Conservation (phyloP, 2,329 filamentous ascomycete genomes). For the Endothia cerciana region DNA sequence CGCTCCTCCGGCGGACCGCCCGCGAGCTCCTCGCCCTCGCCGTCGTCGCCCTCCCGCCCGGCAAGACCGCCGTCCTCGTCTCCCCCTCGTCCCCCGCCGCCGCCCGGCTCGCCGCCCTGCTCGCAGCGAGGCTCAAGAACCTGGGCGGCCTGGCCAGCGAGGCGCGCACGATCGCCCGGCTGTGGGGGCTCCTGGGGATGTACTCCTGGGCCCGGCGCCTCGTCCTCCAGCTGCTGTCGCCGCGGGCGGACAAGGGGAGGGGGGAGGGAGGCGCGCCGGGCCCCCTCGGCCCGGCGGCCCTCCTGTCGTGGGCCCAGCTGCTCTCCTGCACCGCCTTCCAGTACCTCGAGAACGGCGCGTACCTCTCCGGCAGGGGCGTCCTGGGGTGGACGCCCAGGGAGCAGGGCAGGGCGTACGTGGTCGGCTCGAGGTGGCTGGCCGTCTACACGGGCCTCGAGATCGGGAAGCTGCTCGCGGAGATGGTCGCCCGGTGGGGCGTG, state of each 20-base stretch:
- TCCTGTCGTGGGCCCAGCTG: constrained; percentile 71
- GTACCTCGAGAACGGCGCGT: constrained; percentile 80
- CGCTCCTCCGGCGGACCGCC: constrained; percentile 56
- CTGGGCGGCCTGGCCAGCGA: constrained; percentile 71
- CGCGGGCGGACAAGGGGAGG: constrained; percentile 26
- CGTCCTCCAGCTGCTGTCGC: constrained; percentile 40
- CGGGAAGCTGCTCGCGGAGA: constrained; percentile 60
- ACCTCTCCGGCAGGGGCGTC: constrained; percentile 74
- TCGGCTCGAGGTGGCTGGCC: constrained; percentile 82
- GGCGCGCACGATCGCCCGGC: constrained; percentile 70
- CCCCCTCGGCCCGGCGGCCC: constrained; percentile 48
- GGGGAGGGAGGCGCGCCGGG: constrained; percentile 36
- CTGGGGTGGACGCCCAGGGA: constrained; percentile 60
- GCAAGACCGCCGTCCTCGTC: constrained; percentile 49
- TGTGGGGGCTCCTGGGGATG: constrained; percentile 78
- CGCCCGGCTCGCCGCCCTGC: constrained; percentile 52
- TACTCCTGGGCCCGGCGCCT: constrained; percentile 67
- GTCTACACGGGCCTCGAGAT: constrained; percentile 78
- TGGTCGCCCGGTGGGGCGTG: constrained; percentile 41
- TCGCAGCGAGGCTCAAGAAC: constrained; percentile 58
- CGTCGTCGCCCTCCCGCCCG: constrained; percentile 56
- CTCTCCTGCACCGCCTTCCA: constrained; percentile 72
- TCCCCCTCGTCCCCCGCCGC: constrained; percentile 46
- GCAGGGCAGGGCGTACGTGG: constrained; percentile 65
- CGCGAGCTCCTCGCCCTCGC: constrained; percentile 58